These are phyloP conservation scores for Hypoxylon sp. DNA, from an alignment of 2,329 filamentous ascomycete species.

Conservation along the genomic window DNA sequence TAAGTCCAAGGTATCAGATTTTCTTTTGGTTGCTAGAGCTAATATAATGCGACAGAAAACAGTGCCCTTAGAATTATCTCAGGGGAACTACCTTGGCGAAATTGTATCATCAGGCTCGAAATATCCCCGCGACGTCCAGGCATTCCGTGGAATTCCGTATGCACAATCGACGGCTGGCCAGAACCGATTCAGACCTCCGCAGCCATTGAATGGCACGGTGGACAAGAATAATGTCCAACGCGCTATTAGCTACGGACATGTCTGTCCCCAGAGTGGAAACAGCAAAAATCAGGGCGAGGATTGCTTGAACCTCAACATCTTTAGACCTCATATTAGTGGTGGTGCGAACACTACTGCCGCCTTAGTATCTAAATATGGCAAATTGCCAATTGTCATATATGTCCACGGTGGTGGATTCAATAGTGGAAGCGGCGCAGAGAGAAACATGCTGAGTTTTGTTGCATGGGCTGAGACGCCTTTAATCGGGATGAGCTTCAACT, in stretches of 20 bases:
- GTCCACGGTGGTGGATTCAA: constrained; percentile 76
- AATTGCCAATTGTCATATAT: constrained; percentile 69
- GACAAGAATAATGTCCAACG: constrained; percentile 54
- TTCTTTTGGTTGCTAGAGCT: constrained; percentile 28
- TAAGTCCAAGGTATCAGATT: constrained; percentile 7
- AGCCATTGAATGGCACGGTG: constrained; percentile 51
- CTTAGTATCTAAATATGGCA: constrained; percentile 49
- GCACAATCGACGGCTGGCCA: constrained; percentile 57
- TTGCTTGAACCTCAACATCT: constrained; percentile 69
- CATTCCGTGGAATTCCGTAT: constrained; percentile 66
- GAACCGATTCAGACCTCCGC: constrained; percentile 63
- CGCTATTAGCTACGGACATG: constrained; percentile 55
- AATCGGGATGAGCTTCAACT: constrained; percentile 72
- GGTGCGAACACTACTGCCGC: constrained; percentile 42
- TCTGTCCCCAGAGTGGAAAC: constrained; percentile 54
- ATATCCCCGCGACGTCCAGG: constrained; percentile 61
- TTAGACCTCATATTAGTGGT: constrained; percentile 57
- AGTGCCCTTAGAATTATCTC: constrained; percentile 53
- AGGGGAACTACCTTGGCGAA: constrained; percentile 60
- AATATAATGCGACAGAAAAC: constrained; percentile 50
- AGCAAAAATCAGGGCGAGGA: constrained; percentile 61
- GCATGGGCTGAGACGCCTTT: constrained; percentile 67
- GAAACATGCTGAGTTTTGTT: constrained; percentile 74
- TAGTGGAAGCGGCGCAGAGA: constrained; percentile 65
- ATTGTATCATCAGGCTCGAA: constrained; percentile 50